Base-by-base conservation (phyloP, 73 alveolate species). In the Paramecium biaurelia region DNA sequence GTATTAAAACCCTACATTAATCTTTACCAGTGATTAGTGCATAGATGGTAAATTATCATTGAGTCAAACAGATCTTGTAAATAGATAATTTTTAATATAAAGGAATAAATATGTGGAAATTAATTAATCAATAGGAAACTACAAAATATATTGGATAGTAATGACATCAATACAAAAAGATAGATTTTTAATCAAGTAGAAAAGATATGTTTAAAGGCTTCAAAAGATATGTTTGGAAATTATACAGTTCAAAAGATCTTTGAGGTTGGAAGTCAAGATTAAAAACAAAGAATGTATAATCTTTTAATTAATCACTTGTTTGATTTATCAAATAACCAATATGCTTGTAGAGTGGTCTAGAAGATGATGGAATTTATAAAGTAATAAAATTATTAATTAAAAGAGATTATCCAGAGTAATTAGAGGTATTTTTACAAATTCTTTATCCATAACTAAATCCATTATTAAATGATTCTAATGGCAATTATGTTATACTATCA, bases 171-270 rank as follows among this genome's bases (percentile, higher is more conserved):
- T 14, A 24, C 23, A 14, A 79, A 79, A 79, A 30, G 34, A 10
- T 6, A 20, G 74, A 79, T 79, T 23, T 43, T 79, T 43, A 42
- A 18, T 41, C 10, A 45, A 24, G 21, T 79, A 24, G 90, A 79
- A 45, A 30, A 38, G 56, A 79, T 43, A 10, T 43, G 56, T 53
- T 63, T 79, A 8, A 79, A 79, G 30, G 90, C 90, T 18, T 41
- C 90, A 8, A 79, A 79, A 45, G 90, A 79, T 79, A 79, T 79
- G 90, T 79, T 79, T 79, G 90, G 90, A 23, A 79, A 79, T 45
- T 79, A 79, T 24, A 79, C 90, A 10, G 76, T 79, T 34, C 28
- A 79, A 47, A 79, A 47, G 56, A 26, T 47, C 15, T 79, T 79
- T 41, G 90, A 79, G 8, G 42, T 79, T 18, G 90, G 90, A 47